These are phyloP conservation scores for Apiospora aurea DNA, from an alignment of 2,329 filamentous ascomycete genomes.

Conservation along the genomic window DNA sequence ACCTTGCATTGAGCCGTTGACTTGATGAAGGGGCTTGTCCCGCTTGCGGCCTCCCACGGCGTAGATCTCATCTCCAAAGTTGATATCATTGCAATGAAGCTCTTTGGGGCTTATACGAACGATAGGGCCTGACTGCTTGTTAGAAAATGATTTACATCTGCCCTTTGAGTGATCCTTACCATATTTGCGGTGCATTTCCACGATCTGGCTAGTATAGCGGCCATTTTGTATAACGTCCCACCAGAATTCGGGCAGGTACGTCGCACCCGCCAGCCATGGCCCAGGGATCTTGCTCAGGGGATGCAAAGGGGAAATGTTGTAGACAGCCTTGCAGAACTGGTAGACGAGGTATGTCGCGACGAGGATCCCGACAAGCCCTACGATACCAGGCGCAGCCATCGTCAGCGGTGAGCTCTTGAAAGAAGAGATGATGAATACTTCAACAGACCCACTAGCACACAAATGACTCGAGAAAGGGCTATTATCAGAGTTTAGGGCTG, in stretches of 20 bases:
- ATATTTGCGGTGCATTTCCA: conserved; percentile 47
- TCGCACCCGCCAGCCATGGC: conserved; percentile 45
- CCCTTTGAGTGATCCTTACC: conserved; percentile 34
- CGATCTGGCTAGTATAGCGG: conserved; percentile 44
- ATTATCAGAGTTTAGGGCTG: background rate
- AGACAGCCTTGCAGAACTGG: conserved; percentile 38
- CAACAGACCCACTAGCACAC: background rate
- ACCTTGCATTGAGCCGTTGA: conserved; percentile 13
- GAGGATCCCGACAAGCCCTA: background rate
- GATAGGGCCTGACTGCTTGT: conserved; percentile 9
- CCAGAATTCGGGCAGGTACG: conserved; percentile 47
- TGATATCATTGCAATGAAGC: conserved; percentile 23
- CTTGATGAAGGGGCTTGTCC: conserved; percentile 21
- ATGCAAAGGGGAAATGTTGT: conserved; percentile 50
- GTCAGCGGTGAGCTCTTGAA: background rate
- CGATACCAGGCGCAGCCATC: background rate
- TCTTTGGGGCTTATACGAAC: conserved; percentile 25
- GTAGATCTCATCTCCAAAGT: conserved; percentile 24
- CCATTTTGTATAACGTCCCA: conserved; percentile 46
- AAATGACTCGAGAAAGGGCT: background rate
- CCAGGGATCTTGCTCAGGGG: conserved; percentile 48
- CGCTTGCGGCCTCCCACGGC: conserved; percentile 23
- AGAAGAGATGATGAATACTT: background rate
- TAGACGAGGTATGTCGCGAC: conserved; percentile 39
- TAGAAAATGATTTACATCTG: background rate